These are phyloP conservation scores for Hymenoscyphus fructigenus DNA, from an alignment of 2,329 filamentous ascomycete genomes.

Conservation along the genomic window DNA sequence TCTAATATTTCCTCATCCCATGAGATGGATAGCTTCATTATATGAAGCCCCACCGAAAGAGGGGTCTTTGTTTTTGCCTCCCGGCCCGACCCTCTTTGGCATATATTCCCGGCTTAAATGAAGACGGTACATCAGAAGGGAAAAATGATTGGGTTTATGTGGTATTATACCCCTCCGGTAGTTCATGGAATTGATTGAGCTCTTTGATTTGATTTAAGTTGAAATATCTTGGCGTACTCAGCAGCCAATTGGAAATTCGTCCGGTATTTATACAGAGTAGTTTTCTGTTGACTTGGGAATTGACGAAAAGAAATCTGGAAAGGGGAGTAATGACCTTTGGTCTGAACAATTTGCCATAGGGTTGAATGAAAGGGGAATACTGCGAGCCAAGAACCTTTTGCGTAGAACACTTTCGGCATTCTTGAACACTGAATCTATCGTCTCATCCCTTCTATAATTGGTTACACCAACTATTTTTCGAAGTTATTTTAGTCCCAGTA, in stretches of 20 bases:
- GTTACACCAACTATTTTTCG: not conserved
- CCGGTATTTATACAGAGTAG: not conserved
- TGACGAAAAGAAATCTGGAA: too few relatives aligned
- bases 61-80: conserved; percentile 5
- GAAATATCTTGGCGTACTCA: not conserved
- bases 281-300: not conserved
- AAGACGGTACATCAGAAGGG: not conserved
- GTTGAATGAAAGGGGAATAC: not conserved
- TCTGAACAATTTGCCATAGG: not conserved
- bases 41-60: conserved; percentile 1
- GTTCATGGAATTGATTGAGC: not conserved
- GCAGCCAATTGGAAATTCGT: not conserved
- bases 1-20: not conserved
- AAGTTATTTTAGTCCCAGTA: too few relatives aligned
- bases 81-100: conserved; percentile 6
- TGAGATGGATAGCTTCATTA: not conserved
- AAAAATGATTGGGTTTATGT: not conserved
- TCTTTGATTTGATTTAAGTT: not conserved
- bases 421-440: not conserved
- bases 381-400: not conserved
- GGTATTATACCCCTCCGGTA: not conserved
- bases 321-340: too few relatives aligned
- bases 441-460: not conserved
- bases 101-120: conserved; percentile 6
- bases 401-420: not conserved